A percentile compares a stretch with the other conserved stretches of the same genome.
Evolutionary conservation across 345 rosid genomes (phyloP).

Genomic region (Clausena lansium): DNA sequence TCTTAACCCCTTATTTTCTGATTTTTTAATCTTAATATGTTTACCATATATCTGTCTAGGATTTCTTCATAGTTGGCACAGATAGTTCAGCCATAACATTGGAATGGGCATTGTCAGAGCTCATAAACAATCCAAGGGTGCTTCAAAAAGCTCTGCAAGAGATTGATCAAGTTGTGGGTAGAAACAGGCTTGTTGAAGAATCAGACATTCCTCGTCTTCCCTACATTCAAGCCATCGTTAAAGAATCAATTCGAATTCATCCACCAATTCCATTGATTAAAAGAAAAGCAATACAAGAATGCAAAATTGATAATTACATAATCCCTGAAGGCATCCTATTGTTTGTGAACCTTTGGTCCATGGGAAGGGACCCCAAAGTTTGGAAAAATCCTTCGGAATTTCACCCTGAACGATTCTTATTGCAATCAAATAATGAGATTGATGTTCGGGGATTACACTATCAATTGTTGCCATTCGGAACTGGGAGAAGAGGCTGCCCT

Average conservation of each 20-base stretch:
- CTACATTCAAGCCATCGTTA: conserved; percentile 41
- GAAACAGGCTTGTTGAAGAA: conserved; percentile 29
- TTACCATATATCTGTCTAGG: conserved; percentile 15
- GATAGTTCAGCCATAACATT: conserved; percentile 38
- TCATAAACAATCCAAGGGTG: conserved; percentile 36
- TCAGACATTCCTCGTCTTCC: conserved; percentile 31
- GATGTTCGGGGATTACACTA: conserved; percentile 41
- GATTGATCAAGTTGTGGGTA: conserved; percentile 32
- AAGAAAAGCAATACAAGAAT: conserved; percentile 30
- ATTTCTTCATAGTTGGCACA: conserved; percentile 45
- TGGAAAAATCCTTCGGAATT: conserved; percentile 41
- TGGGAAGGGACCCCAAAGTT: conserved; percentile 38
- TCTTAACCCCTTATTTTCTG: no score
- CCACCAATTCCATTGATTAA: conserved; percentile 45
- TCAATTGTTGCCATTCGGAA: conserved; percentile 45
- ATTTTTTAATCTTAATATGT: no score
- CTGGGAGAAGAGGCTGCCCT: conserved; percentile 48
- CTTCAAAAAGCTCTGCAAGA: conserved; percentile 38
- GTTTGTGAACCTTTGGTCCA: conserved; percentile 39
- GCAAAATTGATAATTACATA: conserved; percentile 24
- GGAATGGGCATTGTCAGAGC: conserved; percentile 48
- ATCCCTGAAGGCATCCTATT: conserved; percentile 29
- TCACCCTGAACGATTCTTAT: conserved; percentile 37
- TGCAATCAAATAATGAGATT: not conserved
- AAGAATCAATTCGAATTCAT: conserved; percentile 49